A percentile compares a stretch with the other conserved stretches of the same genome.
Conservation (phyloP, 2,329 filamentous ascomycete species). For the Trichoderma simmonsii region DNA sequence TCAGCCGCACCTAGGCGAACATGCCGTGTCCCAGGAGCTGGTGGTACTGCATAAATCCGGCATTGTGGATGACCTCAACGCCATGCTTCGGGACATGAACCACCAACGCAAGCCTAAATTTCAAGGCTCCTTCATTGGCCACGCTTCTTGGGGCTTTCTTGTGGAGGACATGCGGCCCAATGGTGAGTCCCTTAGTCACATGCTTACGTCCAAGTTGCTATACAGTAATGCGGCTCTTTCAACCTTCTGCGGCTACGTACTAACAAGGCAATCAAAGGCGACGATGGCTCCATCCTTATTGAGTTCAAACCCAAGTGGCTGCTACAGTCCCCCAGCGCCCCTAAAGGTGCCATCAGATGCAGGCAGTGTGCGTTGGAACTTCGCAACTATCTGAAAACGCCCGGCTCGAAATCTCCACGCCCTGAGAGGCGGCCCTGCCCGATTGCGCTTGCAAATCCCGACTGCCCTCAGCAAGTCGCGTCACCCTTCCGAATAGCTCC, state of each 20-base stretch:
- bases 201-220: not conserved
- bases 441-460: slow-evolving; percentile 56
- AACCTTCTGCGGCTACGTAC: slow-evolving; percentile 8
- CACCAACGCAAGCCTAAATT: slow-evolving; percentile 43
- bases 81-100: slow-evolving; percentile 49
- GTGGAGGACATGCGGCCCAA: slow-evolving; percentile 66
- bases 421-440: slow-evolving; percentile 57
- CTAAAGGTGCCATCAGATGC: slow-evolving; percentile 59
- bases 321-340: slow-evolving; percentile 69
- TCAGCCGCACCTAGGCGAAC: slow-evolving; percentile 33
- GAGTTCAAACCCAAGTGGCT: slow-evolving; percentile 90
- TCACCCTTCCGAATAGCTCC: slow-evolving; percentile 42
- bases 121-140: slow-evolving; percentile 48
- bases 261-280: slow-evolving; percentile 24
- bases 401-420: slow-evolving; percentile 32
- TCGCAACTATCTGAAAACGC: slow-evolving; percentile 34
- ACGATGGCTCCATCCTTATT: slow-evolving; percentile 43
- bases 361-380: slow-evolving; percentile 66
- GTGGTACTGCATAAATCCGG: slow-evolving; percentile 36
- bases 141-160: slow-evolving; percentile 63
- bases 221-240: not conserved
- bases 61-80: slow-evolving; percentile 48
- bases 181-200: slow-evolving; percentile 25
- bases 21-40: slow-evolving; percentile 38
- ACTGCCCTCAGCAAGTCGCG: slow-evolving; percentile 42